Evolutionary conservation across 164 flowering plant genomes (phyloP), one percentile per base, ranked within the genome.

Genomic region (Aristolochia fimbriata): DNA sequence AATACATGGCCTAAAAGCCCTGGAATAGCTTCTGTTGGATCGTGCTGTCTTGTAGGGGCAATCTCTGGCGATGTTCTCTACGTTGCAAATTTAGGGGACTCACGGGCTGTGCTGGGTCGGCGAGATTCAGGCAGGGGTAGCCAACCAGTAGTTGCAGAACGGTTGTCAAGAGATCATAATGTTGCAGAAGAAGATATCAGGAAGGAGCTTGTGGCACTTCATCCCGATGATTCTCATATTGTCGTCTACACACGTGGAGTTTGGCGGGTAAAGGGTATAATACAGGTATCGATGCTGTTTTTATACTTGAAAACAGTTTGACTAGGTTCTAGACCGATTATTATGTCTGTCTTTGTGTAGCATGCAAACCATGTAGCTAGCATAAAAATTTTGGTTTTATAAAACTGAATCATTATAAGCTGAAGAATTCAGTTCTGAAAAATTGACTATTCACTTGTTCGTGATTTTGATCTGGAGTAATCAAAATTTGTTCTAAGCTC

Each of bases 241-340:
- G 96, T 91, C 24, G 76, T 91, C 4, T 71, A 75, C 62, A 78
- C 69, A 33, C 83, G 87, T 20, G 97, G 97, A 33, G 97, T 91
- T 68, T 91, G 97, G 96, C 77, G 97, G 65, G 81, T 91, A 41
- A 91, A 91, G 70, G 97, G 97, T 56, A 91, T 91, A 64, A 91
- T 91, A 63, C 97, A 91, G 97, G 97, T 91, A 78, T 25, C 45
- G 41, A 27, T 60, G 25, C 54, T 46, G 52, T 50, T 59, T 63
- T 47, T 41, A 10, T 17, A 15, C 51, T 57, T 57, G 45, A 9
- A 41, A 12, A 22, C 20, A 41, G 43, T 19, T 41, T 21, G 25
- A 41, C 49, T 41, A n/a, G 3, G 27, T 22, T 53, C 24, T 53
- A 30, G 30, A 53, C n/a, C 43, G 24, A 21, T 19, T 5, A 22